Base-by-base conservation (phyloP, 306 rosid genomes). In the Inga leiocalycina region DNA sequence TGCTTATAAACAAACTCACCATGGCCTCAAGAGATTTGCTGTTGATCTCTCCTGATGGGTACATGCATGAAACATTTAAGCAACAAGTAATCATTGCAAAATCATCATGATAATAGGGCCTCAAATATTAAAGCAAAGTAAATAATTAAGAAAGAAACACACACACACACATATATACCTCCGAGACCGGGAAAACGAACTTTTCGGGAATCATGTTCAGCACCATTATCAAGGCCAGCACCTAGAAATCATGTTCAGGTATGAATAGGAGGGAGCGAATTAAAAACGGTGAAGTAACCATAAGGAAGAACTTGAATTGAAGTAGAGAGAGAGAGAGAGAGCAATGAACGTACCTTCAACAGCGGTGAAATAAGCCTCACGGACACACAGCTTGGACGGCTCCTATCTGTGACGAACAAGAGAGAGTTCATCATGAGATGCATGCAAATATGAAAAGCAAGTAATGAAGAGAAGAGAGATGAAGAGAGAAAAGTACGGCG, bases 301-400 rank as follows among this genome's bases (percentile, higher is more conserved):
- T 0, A 15, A 65, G 20, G 0, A 16, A 7, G 5, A 67, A 32
- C 5, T 15, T 67, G 72, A 37, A 37, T 34, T 67, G 72, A 37
- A 37, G 41, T n/a, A n/a, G n/a, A n/a, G n/a, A n/a, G n/a, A n/a
- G 45, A 22, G 39, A 61, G 6, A 74, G 46, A 10, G 5, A 5
- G 3, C 41, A 64, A 64, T 15, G 7, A 30, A 3, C 67, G 45
- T 49, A 94, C 98, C 93, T 62, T 94, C 96, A n/a, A 83, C 17
- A 76, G 92, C 91, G 6, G 86, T 86, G 82, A 92, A 91, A 85
- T 94, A 96, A 74, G 93, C 97, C 75, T 94, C 93, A 6, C 98
- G 97, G 3, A 97, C n/a, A 87, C 39, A 85, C 88, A 70, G 97
- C 91, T 89, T 94, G 97, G 80, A 88, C 64, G 2, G 97, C 99